Evolutionary conservation across 371 early-diverging fungal genomes (phyloP), one percentile per base, ranked within the genome.

Genomic region (Saksenaea oblongispora): DNA sequence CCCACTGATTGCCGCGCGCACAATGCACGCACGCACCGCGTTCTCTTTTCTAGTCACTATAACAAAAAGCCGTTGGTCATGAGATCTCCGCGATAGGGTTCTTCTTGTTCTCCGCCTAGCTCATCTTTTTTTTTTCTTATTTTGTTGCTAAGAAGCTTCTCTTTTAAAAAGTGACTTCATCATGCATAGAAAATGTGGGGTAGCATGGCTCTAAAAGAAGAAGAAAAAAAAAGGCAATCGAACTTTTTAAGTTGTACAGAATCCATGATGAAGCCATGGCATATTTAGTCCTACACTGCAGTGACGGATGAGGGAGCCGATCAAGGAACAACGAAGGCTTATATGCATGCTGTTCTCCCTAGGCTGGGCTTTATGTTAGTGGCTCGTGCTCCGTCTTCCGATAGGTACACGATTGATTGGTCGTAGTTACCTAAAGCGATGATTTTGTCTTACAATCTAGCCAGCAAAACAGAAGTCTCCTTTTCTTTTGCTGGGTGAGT

Each of bases 301-400:
- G 14, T 8, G 42, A 41, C 42, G 17, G 42, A n/a, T n/a, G 42
- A 17, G 14, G 14, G 42, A 41, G 18, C 42, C 42, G 42, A 41
- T 41, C 42, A 17, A 41, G 18, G 17, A 41, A 8, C 5, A 41
- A 5, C 14, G 14, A 5, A 9, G 1, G 14, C 14, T n/a, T 18
- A 10, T 47, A 17, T 17, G 22, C 51, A 22, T 22, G 5, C 2
- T 39, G 36, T 39, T n/a, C n/a, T 39, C 51, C 51, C 5, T 10
- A 17, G 2, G 10, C 11, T 47, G 17, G 22, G 51, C 51, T 47
- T n/a, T 47, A 22, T 9, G 18, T 22, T 47, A 47, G 51, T 47
- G 51, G 51, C 51, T 47, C 51, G 22, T 47, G 51, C 51, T 47
- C 22, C 22, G 51, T 7, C 51, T 22, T 47, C 51, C 51, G 51